Percentiles rank a stretch among this genome's conserved stretches.
Evolutionary conservation across 2,329 filamentous ascomycete species (phyloP).

Genomic region (Dactylellina cionopaga): DNA sequence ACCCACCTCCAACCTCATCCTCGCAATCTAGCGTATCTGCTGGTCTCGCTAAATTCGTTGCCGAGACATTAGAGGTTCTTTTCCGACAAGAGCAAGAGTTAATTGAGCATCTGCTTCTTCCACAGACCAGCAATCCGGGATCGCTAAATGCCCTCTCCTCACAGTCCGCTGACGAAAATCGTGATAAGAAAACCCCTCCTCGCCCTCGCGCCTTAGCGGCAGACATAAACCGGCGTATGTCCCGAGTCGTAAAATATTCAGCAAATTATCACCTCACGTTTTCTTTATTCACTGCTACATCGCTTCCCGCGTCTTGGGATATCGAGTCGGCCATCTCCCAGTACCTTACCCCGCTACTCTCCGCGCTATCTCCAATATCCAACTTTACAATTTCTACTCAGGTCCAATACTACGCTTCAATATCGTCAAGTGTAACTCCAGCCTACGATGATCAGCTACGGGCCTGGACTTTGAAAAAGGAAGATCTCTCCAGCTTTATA

Average conservation of each 20-base stretch:
- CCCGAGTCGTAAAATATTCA: conserved; percentile 87
- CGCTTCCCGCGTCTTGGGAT: conserved; percentile 86
- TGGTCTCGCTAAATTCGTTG: conserved; percentile 78
- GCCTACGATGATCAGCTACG: conserved; percentile 66
- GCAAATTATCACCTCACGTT: conserved; percentile 95
- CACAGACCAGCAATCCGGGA: conserved; percentile 65
- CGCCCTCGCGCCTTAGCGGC: conserved; percentile 65
- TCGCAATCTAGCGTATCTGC: conserved; percentile 76
- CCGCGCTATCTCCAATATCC: conserved; percentile 82
- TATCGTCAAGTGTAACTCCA: conserved; percentile 72
- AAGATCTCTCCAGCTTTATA: conserved; percentile 92
- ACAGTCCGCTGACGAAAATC: conserved; percentile 56
- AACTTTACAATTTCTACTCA: conserved; percentile 97
- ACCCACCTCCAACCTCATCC: conserved; percentile 75
- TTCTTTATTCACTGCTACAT: conserved; percentile 86
- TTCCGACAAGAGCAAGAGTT: conserved; percentile 91
- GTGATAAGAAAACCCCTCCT: conserved; percentile 59
- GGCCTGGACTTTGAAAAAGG: conserved; percentile 77
- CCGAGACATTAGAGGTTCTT: conserved; percentile 77
- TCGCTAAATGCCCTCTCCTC: conserved; percentile 62
- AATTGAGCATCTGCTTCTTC: conserved; percentile 75
- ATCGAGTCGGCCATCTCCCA: conserved; percentile 82
- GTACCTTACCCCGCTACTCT: conserved; percentile 82
- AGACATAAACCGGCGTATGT: conserved; percentile 75
- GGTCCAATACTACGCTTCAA: conserved; percentile 86